Evolutionary conservation across 23 red algal genomes (phyloP).

Genomic region (Gracilaria gracilis): DNA sequence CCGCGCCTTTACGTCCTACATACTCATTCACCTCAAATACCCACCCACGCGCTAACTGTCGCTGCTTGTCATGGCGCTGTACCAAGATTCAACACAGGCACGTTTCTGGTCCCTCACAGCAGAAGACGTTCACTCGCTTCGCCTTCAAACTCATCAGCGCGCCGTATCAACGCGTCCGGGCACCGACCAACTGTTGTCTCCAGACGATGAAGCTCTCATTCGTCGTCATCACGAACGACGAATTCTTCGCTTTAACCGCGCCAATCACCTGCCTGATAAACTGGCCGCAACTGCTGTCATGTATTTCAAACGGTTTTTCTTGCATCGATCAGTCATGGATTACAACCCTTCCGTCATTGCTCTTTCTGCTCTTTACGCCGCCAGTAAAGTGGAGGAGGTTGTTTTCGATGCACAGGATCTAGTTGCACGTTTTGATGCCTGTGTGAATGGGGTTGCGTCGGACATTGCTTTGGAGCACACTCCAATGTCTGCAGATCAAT

Average conservation of each 20-base stretch:
- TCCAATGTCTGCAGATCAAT: background rate
- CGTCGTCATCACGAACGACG: constrained; percentile 69
- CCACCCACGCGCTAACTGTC: background rate
- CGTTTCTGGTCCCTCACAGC: constrained; percentile 61
- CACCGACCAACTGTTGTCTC: background rate
- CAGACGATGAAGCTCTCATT: constrained; percentile 65
- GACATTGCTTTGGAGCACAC: background rate
- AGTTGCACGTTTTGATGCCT: constrained; percentile 51
- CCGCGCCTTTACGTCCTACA: background rate
- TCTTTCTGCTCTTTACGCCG: constrained; percentile 59
- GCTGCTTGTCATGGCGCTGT: constrained; percentile 52
- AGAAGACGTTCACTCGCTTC: constrained; percentile 22
- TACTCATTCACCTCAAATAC: background rate
- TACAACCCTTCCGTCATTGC: constrained; percentile 72
- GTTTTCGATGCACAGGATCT: constrained; percentile 56
- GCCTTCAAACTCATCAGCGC: constrained; percentile 15
- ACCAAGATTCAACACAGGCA: constrained; percentile 60
- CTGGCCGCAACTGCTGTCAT: constrained; percentile 81
- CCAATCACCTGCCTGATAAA: constrained; percentile 51
- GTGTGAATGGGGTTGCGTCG: constrained; percentile 40
- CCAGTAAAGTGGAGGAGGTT: constrained; percentile 79
- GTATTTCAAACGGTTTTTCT: constrained; percentile 84
- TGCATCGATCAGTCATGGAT: constrained; percentile 78
- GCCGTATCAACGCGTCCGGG: background rate
- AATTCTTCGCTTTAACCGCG: constrained; percentile 63